These are phyloP conservation scores for Selaginella tamariscina DNA, from an alignment of 75 land plant species.

Conservation along the genomic window DNA sequence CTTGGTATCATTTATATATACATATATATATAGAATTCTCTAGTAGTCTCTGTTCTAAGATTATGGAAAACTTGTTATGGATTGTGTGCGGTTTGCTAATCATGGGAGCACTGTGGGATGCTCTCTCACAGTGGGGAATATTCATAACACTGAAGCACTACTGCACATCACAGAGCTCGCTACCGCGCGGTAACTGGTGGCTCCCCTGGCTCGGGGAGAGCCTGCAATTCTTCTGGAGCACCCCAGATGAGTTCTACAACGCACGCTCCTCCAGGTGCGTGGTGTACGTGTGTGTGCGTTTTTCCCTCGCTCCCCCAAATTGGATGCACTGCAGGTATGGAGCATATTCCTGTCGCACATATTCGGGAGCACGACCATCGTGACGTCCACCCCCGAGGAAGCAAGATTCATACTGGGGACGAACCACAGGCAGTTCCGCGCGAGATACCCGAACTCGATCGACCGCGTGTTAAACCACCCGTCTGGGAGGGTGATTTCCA, in stretches of 20 bases:
- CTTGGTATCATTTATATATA: too few relatives aligned
- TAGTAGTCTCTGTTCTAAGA: too few relatives aligned
- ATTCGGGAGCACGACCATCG: conserved; percentile 2
- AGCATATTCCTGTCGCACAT: conserved; percentile 11
- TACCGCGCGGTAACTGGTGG: conserved; percentile 1
- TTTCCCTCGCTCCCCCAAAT: not conserved
- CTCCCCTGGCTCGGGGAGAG: conserved; percentile 9
- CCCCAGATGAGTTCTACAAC: conserved; percentile 5
- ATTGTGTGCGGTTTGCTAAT: too few relatives aligned
- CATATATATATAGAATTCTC: too few relatives aligned
- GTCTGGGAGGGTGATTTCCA: conserved; percentile 13
- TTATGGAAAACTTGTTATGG: too few relatives aligned
- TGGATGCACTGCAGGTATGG: not conserved
- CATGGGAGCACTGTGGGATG: not conserved
- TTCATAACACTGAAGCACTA: not conserved
- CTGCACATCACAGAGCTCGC: not conserved
- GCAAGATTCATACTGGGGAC: conserved; percentile 7
- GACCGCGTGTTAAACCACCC: conserved; percentile 4
- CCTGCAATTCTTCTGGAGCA: conserved; percentile 3
- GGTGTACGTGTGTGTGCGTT: too few relatives aligned
- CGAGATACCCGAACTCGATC: conserved; percentile 1
- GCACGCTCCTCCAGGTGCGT: not conserved
- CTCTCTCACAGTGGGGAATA: not conserved
- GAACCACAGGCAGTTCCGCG: not conserved
- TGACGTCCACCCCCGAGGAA: conserved; percentile 1